Percentiles rank a stretch among this genome's conserved stretches.
phyloP scores from a whole-genome alignment of 2,329 filamentous ascomycete species.

The Botrytis squamosa region DNA sequence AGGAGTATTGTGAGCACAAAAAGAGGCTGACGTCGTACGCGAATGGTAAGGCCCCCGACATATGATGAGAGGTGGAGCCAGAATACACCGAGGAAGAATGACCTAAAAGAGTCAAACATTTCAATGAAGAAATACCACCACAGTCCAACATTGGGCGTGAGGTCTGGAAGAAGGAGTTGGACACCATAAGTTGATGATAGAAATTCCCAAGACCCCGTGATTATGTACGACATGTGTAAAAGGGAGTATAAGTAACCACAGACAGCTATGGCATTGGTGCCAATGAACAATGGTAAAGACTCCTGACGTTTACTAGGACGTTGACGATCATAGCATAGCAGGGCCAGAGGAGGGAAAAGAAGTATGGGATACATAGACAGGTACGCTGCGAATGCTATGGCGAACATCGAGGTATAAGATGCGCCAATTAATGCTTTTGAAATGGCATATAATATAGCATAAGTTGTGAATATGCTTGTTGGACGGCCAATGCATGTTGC shows the following conservation, averaged over 20 bases:
- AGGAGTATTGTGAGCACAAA: slow-evolving; percentile 82
- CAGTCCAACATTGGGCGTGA: slow-evolving; percentile 91
- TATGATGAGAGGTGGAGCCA: slow-evolving; percentile 94
- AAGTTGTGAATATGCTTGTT: slow-evolving; percentile 84
- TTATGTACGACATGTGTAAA: slow-evolving; percentile 67
- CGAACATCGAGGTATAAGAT: slow-evolving; percentile 74
- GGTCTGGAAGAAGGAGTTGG: slow-evolving; percentile 83
- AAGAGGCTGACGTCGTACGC: slow-evolving; percentile 80
- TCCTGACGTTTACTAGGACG: slow-evolving; percentile 35
- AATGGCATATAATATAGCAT: slow-evolving; percentile 81
- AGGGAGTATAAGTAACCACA: slow-evolving; percentile 57
- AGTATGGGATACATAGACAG: slow-evolving; percentile 89
- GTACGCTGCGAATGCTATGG: slow-evolving; percentile 84
- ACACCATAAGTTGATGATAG: slow-evolving; percentile 87
- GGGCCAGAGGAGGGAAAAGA: slow-evolving; percentile 75
- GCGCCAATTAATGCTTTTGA: slow-evolving; percentile 75
- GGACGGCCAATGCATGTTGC: slow-evolving; percentile 87
- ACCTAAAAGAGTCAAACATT: slow-evolving; percentile 97
- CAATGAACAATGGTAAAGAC: slow-evolving; percentile 51
- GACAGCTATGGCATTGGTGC: slow-evolving; percentile 54
- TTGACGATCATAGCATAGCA: slow-evolving; percentile 73
- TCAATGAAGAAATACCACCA: slow-evolving; percentile 99
- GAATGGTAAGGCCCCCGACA: slow-evolving; percentile 79
- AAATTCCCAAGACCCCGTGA: slow-evolving; percentile 87
- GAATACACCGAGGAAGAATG: slow-evolving; percentile 96